Evolutionary conservation across 176 grass and related monocot species (phyloP).

Genomic region (Echinochloa phyllopogon): DNA sequence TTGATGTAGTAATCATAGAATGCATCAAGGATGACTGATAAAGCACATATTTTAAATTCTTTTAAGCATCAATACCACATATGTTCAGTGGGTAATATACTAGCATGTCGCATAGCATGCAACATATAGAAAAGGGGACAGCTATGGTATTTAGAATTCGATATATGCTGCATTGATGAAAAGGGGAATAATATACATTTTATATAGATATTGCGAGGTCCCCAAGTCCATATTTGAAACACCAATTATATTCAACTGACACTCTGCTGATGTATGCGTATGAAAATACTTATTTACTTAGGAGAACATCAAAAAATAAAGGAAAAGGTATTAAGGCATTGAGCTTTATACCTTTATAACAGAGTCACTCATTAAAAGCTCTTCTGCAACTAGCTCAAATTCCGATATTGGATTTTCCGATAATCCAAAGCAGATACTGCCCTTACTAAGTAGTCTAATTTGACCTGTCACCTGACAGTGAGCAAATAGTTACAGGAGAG

Average conservation of each 20-base stretch:
- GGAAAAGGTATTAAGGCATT: constrained; percentile 16
- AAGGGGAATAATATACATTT: not conserved
- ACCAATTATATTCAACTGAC: not conserved
- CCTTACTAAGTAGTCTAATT: constrained; percentile 85
- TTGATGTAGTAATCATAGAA: constrained; percentile 10
- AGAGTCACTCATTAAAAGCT: constrained; percentile 98
- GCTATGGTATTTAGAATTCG: not conserved
- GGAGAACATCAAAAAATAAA: not conserved
- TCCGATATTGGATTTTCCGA: constrained; percentile 97
- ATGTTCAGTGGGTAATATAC: not conserved
- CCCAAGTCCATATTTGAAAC: not conserved
- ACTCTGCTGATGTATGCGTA: constrained; percentile 13
- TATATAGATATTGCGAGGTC: not conserved
- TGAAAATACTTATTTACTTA: constrained; percentile 9
- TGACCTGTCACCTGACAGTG: constrained; percentile 86
- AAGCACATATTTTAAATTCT: not conserved
- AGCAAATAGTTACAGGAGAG: constrained; percentile 41
- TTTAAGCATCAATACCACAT: not conserved
- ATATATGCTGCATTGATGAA: not conserved
- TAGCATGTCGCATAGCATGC: not conserved
- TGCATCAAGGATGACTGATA: not conserved
- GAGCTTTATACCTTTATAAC: constrained; percentile 84
- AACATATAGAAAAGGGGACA: not conserved
- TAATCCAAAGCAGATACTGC: constrained; percentile 97
- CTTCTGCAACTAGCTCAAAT: constrained; percentile 98